Percentiles rank a stretch among this genome's conserved stretches.
Conservation (phyloP, 495 filamentous ascomycete genomes). For the Neurospora sp. region DNA sequence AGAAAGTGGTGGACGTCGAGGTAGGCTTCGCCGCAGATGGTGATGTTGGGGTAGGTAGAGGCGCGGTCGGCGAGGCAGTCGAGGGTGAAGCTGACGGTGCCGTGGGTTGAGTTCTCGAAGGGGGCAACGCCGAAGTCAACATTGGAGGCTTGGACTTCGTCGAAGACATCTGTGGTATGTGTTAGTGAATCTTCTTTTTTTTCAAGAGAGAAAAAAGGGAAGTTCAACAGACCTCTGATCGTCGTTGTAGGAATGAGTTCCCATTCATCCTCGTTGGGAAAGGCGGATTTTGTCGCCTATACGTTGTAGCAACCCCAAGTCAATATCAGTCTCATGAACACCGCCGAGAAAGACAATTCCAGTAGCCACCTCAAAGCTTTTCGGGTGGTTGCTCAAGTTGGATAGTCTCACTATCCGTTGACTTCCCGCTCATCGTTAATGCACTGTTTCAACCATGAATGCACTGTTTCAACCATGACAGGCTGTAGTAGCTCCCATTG, state of each 20-base stretch:
- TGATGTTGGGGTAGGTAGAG: slow-evolving; percentile 48
- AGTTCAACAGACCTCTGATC: slow-evolving; percentile 43
- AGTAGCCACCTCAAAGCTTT: not conserved
- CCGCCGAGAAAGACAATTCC: not conserved
- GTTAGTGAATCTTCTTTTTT: not conserved
- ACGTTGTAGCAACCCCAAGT: not conserved
- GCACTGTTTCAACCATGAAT: not conserved
- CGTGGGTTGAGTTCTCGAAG: slow-evolving; percentile 93
- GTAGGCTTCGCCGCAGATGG: slow-evolving; percentile 73
- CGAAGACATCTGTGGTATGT: slow-evolving; percentile 57
- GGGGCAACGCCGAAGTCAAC: slow-evolving; percentile 74
- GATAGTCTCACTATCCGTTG: not conserved
- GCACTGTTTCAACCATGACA: not conserved
- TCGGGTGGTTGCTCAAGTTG: not conserved
- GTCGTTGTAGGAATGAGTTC: slow-evolving; percentile 50
- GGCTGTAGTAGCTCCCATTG: not conserved
- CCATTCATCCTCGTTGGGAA: slow-evolving; percentile 39
- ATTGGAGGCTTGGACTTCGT: slow-evolving; percentile 54
- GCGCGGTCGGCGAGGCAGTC: slow-evolving; percentile 74
- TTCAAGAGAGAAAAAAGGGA: not conserved
- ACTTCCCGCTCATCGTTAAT: not conserved
- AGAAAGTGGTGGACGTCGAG: slow-evolving; percentile 80
- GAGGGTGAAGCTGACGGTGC: slow-evolving; percentile 77
- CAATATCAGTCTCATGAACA: not conserved
- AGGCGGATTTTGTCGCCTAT: slow-evolving; percentile 59